Evolutionary conservation across 1,284 basidiomycete genomes (phyloP), one percentile per base, ranked within the genome.

Genomic region (Sporisorium scitamineum): DNA sequence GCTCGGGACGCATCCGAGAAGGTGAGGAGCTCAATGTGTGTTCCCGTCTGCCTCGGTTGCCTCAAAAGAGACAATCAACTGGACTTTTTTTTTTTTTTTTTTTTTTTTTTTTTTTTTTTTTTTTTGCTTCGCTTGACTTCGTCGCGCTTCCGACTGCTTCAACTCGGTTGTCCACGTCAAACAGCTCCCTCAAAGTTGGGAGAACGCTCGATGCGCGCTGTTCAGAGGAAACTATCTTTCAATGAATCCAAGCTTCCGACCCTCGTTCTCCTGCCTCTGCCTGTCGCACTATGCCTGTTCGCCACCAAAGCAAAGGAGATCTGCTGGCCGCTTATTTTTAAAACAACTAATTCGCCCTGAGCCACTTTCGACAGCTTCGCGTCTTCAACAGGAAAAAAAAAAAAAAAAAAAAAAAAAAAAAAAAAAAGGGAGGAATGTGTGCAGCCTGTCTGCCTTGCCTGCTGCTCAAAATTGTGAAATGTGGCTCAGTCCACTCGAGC

Each of bases 1-100:
- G 26, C 27, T 54, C 53, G 53, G 53, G 39, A 42, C 39, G 26
- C 39, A 42, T 31, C 53, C 54, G 44, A 47, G 32, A 55, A 47
- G 39, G 44, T 47, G 54, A 47, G 41, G 47, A 31, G 16, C 20
- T 13, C 14, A n/a, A n/a, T n/a, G n/a, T n/a, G n/a, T n/a, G n/a
- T n/a, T n/a, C 14, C n/a, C 26, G 45, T 14, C 26, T 20, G 2
- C 6, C 29, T 47, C 45, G 45, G 45, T 47, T 18, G 26, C 27
- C 45, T 27, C 16, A 27, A 18, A n/a, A 20, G n/a, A 8, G 39
- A 42, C n/a, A 16, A 20, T 9, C 3, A 20, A n/a, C 6, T 9
- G 34, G 34, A 10, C 11, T 18, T 39, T 18, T 39, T n/a, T 42
- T 37, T 7, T 5, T 24, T 18, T 16, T 31, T 26, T 58, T 58